phyloP scores from a whole-genome alignment of 192 early-diverging fungal genomes.

The Neocallimastix lanati region DNA sequence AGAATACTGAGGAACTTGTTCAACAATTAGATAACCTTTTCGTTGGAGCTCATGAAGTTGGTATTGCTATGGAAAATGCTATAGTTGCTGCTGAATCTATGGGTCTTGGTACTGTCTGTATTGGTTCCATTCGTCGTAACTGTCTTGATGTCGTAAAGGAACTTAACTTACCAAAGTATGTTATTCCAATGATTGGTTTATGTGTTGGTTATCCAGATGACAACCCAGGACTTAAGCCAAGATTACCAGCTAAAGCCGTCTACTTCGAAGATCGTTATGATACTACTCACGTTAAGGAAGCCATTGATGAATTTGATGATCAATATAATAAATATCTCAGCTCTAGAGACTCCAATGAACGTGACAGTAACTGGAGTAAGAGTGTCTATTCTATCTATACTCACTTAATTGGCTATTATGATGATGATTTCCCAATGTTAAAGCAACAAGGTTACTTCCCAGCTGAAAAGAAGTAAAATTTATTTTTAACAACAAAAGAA shows the following conservation, averaged over 20 bases:
- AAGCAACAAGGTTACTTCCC: neutral
- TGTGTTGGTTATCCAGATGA: neutral
- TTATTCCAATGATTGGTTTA: neutral
- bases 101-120: neutral
- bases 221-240: neutral
- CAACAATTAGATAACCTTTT: neutral
- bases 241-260: neutral
- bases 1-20: neutral
- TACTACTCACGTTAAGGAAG: neutral
- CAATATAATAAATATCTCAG: neutral
- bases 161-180: neutral
- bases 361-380: neutral
- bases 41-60: neutral
- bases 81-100: neutral
- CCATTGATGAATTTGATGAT: neutral
- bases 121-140: neutral
- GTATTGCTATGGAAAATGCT: neutral
- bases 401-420: neutral
- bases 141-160: neutral
- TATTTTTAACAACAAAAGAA: too few species aligned
- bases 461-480: neutral
- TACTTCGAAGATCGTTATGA: neutral
- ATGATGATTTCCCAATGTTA: neutral
- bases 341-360: neutral
- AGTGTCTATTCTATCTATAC: neutral